phyloP scores from a whole-genome alignment of 805 yeast genomes.

The Candida manassasensis region DNA sequence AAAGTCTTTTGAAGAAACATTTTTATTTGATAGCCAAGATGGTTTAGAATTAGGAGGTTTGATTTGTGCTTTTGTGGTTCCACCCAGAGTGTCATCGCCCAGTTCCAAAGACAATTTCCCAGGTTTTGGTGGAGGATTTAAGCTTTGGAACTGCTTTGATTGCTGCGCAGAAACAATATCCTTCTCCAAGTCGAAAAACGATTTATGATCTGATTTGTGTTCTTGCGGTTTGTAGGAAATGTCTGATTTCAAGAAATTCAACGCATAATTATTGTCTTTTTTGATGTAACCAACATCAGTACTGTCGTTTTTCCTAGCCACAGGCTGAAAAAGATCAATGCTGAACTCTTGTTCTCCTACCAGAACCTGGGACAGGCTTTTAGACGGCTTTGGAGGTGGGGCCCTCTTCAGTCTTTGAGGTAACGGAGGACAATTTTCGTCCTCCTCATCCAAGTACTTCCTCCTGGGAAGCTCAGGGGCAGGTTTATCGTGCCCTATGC shows the following conservation, averaged over 20 bases:
- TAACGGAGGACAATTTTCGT: conserved; percentile 14
- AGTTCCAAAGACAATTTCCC: background rate
- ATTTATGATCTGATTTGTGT: background rate
- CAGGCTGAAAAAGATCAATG: conserved; percentile 7
- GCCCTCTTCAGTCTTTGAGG: conserved; percentile 5
- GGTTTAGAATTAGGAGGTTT: conserved; percentile 3
- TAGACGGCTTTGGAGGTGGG: conserved; percentile 2
- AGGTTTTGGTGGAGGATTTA: background rate
- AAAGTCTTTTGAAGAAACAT: no score
- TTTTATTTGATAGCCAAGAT: background rate
- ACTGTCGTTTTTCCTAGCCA: conserved; percentile 5
- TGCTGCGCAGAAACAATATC: background rate
- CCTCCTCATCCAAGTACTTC: conserved; percentile 4
- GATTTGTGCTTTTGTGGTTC: background rate
- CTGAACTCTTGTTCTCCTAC: background rate
- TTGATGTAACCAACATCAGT: background rate
- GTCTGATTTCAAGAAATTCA: background rate
- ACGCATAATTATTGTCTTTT: background rate
- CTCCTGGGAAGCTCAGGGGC: conserved; percentile 2
- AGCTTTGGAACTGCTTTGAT: background rate
- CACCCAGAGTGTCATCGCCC: background rate
- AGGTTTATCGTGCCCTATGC: background rate
- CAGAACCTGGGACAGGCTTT: background rate
- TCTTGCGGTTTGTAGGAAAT: background rate
- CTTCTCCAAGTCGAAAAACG: conserved; percentile 2